Evolutionary conservation across 192 early-diverging fungal genomes (phyloP), one percentile per base, ranked within the genome.

Genomic region (Entomortierella chlamydospora): DNA sequence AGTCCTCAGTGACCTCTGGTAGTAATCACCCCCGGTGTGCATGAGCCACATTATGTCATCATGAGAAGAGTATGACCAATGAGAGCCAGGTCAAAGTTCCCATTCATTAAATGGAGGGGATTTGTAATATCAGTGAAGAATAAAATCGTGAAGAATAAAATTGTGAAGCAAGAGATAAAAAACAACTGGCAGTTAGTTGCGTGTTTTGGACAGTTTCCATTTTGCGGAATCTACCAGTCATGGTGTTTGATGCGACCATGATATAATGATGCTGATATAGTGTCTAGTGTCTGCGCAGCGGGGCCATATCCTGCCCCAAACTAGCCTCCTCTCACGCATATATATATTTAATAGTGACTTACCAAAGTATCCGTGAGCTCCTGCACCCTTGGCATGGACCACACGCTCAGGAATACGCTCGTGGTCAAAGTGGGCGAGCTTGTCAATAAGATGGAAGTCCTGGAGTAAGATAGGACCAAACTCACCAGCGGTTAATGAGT

Each of bases 361-460:
- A 77, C 64, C 61, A 83, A 94, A 94, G 82, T 90, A 83, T 25
- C 93, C 93, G 77, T 92, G 90, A n/a, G 92, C 93, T 43, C 90
- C 93, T 28, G 86, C 87, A 54, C 93, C 93, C 80, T 91, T 89
- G 76, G 93, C 93, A 61, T 94, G 92, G 57, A 94, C 93, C 28
- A 94, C 93, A 68, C 93, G 86, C 83, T 93, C 92, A 22, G 92
- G 92, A 45, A 91, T 88, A 68, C 92, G 87, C 84, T 93, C 91
- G 51, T 89, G 89, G 79, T 91, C 91, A 86, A 94, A 94, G 83
- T 90, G 91, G 58, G 88, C 83, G 50, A 94, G 85, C 74, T 92
- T 93, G 82, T 95, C 93, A 70, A 94, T 87, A 50, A 92, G 83
- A 51, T 90, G 87, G 59, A 93, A 92, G 74, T 95, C 94, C 72